Evolutionary conservation across 257 asterid genomes (phyloP), one percentile per base, ranked within the genome.

Genomic region (Gentiana macrophylla): DNA sequence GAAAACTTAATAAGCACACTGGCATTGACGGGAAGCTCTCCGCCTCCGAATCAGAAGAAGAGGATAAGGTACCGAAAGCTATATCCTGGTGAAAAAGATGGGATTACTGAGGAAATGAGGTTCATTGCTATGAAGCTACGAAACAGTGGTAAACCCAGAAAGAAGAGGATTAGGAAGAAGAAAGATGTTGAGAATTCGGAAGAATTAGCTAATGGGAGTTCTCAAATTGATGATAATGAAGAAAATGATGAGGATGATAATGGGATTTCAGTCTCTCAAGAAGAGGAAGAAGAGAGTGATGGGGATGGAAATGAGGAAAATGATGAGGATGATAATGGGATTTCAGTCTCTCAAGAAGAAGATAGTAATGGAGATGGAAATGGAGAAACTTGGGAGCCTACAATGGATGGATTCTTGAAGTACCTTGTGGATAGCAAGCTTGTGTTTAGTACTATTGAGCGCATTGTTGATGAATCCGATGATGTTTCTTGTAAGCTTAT

Each of bases 21-120:
- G 38, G 72, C 47, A 32, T 49, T 54, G 46, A 67, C 70, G 58
- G 80, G 63, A 70, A 47, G 51, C 43, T 56, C 53, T 58, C 45
- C 52, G 38, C 56, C 57, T 60, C 73, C 80, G 52, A 81, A 83
- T 3, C 54, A 73, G 53, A 59, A 49, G 71, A 65, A 59, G 73
- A 71, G 81, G 57, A 71, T 75, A 69, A 73, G 95, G 71, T 91
- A 87, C 54, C 63, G 98, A 74, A 87, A 84, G 75, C 76, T 64
- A 74, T 84, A 73, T 62, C 98, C 98, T 13, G 98, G 96, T 12
- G 98, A 91, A 79, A 59, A 46, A 24, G 54, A 74, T 49, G 98
- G 98, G 11, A 84, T 91, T 8, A 76, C 89, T 32, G 96, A 91
- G 80, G 98, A 91, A 72, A 84, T 87, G 95, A 76, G 98, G 59